Base-by-base conservation (phyloP, 441 rosid genomes). In the Raphanus hybrid region DNA sequence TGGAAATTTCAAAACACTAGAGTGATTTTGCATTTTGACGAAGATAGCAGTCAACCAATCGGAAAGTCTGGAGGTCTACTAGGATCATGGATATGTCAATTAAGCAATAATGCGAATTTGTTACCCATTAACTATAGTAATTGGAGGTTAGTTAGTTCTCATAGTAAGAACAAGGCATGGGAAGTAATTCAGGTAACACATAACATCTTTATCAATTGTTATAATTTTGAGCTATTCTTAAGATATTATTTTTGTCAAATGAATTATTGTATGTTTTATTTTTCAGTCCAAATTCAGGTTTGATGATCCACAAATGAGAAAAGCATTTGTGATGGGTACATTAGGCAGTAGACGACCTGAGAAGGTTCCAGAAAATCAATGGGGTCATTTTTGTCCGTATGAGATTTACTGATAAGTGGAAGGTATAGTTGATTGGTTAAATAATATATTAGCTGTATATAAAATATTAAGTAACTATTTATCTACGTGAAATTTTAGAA, bases 271-370 rank as follows among this genome's bases (percentile, higher is more conserved):
- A 48, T 45, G 54, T 48, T n/a, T 43, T 48, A 4, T 48, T 48
- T 10, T 48, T 48, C 54, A 48, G 54, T 3, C 54, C 15, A 60
- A 43, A 5, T 60, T 71, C 4, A 1, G 39, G 54, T 70, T 70
- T 20, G 50, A 32, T 72, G 61, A 72, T 7, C 54, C 69, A 7
- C 1, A 0, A 0, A 11, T 8, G 16, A 67, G 59, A 27, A 26
- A 23, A n/a, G 0, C 1, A 7, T 67, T 26, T 45, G 59, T 71
- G 45, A 27, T 71, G 11, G 1, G 67, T 43, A 11, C 26, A 61
- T 29, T 61, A 14, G 67, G 75, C 0, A 29, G 18, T 7, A 41
- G 29, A 61, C 61, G n/a, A 57, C 74, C 74, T 4, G 7, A 48
- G 1, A 12, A 48, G n/a, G 15, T 48, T 48, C 16, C 54, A 5